phyloP scores from a whole-genome alignment of 345 rosid species.

The Clausena lansium region DNA sequence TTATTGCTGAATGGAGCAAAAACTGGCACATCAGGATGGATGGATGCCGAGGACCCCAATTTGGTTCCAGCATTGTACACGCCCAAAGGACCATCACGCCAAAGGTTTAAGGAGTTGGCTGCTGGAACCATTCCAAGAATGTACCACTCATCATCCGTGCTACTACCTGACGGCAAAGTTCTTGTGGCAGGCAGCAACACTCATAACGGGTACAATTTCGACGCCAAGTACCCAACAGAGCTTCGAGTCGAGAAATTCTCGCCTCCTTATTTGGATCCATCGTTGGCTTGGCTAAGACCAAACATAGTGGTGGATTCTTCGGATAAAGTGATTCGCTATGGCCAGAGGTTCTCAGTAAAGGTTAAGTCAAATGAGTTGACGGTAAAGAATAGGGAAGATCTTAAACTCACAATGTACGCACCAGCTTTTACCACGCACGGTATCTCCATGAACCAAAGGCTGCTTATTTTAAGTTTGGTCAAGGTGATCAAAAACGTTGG shows the following conservation, averaged over 20 bases:
- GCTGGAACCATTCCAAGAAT: conserved; percentile 51
- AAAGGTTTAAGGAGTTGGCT: conserved; percentile 39
- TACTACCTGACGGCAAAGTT: conserved; percentile 60
- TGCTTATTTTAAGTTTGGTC: conserved; percentile 31
- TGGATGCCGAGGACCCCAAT: conserved; percentile 63
- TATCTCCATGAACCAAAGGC: conserved; percentile 64
- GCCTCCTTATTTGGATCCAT: conserved; percentile 63
- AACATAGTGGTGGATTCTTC: conserved; percentile 19
- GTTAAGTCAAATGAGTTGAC: conserved; percentile 11
- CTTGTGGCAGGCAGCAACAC: conserved; percentile 74
- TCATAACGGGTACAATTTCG: conserved; percentile 49
- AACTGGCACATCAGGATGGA: conserved; percentile 69
- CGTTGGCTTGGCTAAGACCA: conserved; percentile 27
- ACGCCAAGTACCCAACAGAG: conserved; percentile 65
- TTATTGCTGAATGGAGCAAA: conserved; percentile 73
- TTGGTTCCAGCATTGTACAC: conserved; percentile 49
- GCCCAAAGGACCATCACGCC: conserved; percentile 18
- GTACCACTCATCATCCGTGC: conserved; percentile 59
- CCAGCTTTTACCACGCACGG: conserved; percentile 76
- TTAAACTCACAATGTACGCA: conserved; percentile 48
- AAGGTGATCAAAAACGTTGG: conserved; percentile 10
- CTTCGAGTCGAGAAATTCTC: conserved; percentile 68
- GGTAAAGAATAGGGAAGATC: conserved; percentile 15
- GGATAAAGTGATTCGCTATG: conserved; percentile 24
- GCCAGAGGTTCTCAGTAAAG: conserved; percentile 22